phyloP scores from a whole-genome alignment of 306 rosid species.

The Prunus dulcis region DNA sequence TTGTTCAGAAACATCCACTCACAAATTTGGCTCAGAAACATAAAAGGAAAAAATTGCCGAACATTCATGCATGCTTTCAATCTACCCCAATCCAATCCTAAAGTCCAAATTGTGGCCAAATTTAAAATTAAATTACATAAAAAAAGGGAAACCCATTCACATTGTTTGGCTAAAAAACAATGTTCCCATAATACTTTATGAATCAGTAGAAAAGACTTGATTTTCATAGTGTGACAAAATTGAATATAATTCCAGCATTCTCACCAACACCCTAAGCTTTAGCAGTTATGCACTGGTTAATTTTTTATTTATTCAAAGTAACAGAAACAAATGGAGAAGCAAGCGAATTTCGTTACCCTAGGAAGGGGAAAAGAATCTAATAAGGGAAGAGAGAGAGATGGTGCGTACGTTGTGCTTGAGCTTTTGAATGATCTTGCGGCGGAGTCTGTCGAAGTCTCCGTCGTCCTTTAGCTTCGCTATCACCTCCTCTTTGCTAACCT shows the following conservation, averaged over 20 bases:
- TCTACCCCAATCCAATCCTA: not conserved
- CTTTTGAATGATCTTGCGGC: slow-evolving; percentile 78
- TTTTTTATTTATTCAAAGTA: no score
- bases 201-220: not conserved
- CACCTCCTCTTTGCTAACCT: slow-evolving; percentile 67
- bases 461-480: slow-evolving; percentile 76
- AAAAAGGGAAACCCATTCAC: not conserved
- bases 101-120: not conserved
- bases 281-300: not conserved
- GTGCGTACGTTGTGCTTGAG: slow-evolving; percentile 62
- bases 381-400: not conserved
- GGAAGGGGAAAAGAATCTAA: not conserved
- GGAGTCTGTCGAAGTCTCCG: slow-evolving; percentile 91
- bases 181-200: not conserved
- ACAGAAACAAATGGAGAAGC: not conserved
- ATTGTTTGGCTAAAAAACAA: not conserved
- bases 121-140: not conserved
- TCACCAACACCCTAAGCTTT: not conserved
- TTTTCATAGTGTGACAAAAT: not conserved
- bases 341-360: not conserved
- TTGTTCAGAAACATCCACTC: slow-evolving; percentile 18
- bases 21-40: not conserved
- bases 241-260: not conserved
- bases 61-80: not conserved
- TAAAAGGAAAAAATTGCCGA: not conserved